Evolutionary conservation across 139 green algal genomes (phyloP).

Genomic region (Chlorella ohadii): DNA sequence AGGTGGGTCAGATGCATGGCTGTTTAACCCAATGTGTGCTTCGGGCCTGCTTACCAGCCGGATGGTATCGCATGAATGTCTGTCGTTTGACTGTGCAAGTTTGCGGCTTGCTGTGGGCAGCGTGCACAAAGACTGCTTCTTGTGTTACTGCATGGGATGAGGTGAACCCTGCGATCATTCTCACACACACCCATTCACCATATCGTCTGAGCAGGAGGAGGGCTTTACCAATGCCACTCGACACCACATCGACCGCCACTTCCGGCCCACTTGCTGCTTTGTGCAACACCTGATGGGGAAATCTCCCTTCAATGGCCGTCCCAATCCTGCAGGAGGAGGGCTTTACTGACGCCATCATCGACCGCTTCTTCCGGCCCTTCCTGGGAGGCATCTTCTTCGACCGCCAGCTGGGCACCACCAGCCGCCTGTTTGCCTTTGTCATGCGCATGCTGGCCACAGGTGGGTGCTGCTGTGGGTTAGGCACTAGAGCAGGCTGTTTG

Average conservation of each 20-base stretch:
- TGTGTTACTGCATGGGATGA: too few relatives aligned
- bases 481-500: conserved; percentile 74
- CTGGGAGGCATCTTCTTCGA: conserved; percentile 99
- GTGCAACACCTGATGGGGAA: too few relatives aligned
- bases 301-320: too few relatives aligned
- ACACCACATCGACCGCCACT: conserved; percentile 91
- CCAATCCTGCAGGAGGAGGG: conserved; percentile 82
- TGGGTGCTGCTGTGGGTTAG: background rate
- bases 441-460: conserved; percentile 93
- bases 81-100: too few relatives aligned
- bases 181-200: too few relatives aligned
- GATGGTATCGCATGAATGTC: too few relatives aligned
- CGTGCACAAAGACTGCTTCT: too few relatives aligned
- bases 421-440: conserved; percentile 94
- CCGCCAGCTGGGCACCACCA: conserved; percentile 76
- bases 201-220: conserved; percentile 53
- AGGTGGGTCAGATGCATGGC: conserved; percentile 42
- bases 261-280: conserved; percentile 82
- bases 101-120: too few relatives aligned
- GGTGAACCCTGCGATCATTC: too few relatives aligned
- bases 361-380: conserved; percentile 97
- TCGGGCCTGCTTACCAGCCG: too few relatives aligned
- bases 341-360: conserved; percentile 88
- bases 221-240: conserved; percentile 88
- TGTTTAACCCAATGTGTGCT: too few relatives aligned